Conservation (phyloP, 2,329 filamentous ascomycete genomes). For the Ceratocystis huliohia region DNA sequence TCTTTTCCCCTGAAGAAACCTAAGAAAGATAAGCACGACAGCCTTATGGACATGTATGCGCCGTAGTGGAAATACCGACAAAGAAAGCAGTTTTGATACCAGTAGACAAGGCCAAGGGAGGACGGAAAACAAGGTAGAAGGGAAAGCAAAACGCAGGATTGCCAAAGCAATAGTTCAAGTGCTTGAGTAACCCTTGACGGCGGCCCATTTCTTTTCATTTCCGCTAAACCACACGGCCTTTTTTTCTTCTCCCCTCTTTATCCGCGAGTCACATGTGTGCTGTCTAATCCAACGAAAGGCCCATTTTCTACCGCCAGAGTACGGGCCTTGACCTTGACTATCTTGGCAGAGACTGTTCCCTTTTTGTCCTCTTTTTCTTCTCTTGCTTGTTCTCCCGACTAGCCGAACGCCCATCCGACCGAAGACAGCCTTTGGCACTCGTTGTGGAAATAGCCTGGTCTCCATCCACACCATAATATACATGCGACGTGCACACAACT, state of each 20-base stretch:
- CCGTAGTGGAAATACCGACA: too few species aligned
- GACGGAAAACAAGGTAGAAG: too few species aligned
- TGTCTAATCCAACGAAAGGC: neutral
- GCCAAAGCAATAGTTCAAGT: neutral
- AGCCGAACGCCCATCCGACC: conserved; percentile 13
- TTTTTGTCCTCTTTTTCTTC: neutral
- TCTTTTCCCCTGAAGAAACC: too few species aligned
- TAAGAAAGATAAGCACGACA: too few species aligned
- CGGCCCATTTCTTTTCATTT: too few species aligned
- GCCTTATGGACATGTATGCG: too few species aligned
- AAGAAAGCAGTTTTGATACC: too few species aligned
- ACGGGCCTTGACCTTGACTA: neutral
- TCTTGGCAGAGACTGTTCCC: neutral
- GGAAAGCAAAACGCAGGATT: neutral
- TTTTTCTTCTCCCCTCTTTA: neutral
- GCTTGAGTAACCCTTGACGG: neutral
- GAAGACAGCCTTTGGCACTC: neutral
- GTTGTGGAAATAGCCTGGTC: conserved; percentile 1
- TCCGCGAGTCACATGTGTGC: neutral
- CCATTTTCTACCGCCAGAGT: too few species aligned
- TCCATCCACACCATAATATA: neutral
- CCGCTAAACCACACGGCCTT: too few species aligned
- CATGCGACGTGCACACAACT: neutral
- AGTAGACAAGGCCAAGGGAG: too few species aligned
- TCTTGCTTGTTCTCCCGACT: conserved; percentile 2